These are phyloP conservation scores for Ulvella scutata DNA, from an alignment of 139 green algal species.

Conservation along the genomic window DNA sequence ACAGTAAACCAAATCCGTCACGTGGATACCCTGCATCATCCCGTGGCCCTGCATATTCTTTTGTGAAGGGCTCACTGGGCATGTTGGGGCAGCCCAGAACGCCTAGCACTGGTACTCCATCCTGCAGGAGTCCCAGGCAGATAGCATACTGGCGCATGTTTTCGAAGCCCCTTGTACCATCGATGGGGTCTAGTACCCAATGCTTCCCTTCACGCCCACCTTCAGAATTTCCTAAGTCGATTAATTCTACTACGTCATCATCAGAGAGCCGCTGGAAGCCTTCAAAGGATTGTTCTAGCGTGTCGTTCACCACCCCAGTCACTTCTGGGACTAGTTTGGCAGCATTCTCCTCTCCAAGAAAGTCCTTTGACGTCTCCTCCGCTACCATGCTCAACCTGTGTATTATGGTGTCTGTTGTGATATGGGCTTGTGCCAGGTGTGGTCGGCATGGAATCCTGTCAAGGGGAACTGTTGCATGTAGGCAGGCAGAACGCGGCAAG, in stretches of 20 bases:
- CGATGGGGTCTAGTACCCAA: constrained; percentile 93
- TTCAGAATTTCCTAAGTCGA: constrained; percentile 45
- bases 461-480: too few relatives aligned
- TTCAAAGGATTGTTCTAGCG: neutral
- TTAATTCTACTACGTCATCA: constrained; percentile 8
- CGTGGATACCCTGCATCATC: neutral
- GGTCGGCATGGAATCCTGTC: too few relatives aligned
- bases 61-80: constrained; percentile 34
- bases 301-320: neutral
- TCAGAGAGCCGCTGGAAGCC: constrained; percentile 3
- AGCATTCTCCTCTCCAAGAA: constrained; percentile 25
- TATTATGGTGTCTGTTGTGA: too few relatives aligned
- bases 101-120: constrained; percentile 24
- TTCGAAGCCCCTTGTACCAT: constrained; percentile 89
- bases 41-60: constrained; percentile 31
- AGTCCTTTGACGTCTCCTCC: constrained; percentile 67
- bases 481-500: too few relatives aligned
- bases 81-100: constrained; percentile 94
- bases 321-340: neutral
- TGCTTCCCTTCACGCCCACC: constrained; percentile 54
- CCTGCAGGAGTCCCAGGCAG: constrained; percentile 75
- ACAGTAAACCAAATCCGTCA: constrained; percentile 47
- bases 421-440: too few relatives aligned
- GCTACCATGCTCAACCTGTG: constrained; percentile 68
- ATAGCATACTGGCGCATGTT: constrained; percentile 85